Evolutionary conservation across 2,329 filamentous ascomycete species (phyloP), one percentile per base, ranked within the genome.

Genomic region (Fusarium veterinarium): DNA sequence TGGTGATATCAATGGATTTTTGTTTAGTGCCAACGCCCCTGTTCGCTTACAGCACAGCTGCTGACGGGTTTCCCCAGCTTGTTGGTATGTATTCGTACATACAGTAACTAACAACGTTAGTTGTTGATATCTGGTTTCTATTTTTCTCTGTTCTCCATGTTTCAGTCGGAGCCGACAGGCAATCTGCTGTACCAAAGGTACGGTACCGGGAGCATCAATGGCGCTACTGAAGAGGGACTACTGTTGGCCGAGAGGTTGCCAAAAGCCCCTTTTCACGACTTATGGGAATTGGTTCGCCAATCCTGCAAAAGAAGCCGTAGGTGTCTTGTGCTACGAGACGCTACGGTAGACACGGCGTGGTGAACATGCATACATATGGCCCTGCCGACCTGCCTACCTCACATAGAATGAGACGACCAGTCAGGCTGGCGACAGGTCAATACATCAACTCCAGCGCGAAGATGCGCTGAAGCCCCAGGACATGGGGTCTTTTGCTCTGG

Each of bases 101-200:
- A 48, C 14, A 19, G 58, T 12, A 30, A 40, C 46, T 33, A 51
- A 51, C 10, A 51, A 33, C 46, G 49, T 53, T 53, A 28, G 33
- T 53, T 53, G 23, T 40, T 40, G 33, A 40, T 28, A 52, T 44
- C n/a, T 44, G 44, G 10, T 23, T 23, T 37, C 23, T 63, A 35
- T 65, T 40, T 31, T 28, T 38, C 44, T 60, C 44, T 45, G 40
- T 62, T 62, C 46, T 44, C 64, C 65, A 68, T 64, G 45, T 67
- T 61, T 49, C 66, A 67, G 44, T 67, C 61, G 66, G 57, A 72
- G 44, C 66, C 70, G 70, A 73, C 20, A 40, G 55, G 35, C 53
- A 60, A 48, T 41, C 51, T 42, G 19, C 42, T 60, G 38, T 69
- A 51, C 65, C 66, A 57, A 51, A 70, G 70, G 57, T 73, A 45